Base-by-base conservation (phyloP, 2,329 filamentous ascomycete genomes). In the Blumeria graminis region DNA sequence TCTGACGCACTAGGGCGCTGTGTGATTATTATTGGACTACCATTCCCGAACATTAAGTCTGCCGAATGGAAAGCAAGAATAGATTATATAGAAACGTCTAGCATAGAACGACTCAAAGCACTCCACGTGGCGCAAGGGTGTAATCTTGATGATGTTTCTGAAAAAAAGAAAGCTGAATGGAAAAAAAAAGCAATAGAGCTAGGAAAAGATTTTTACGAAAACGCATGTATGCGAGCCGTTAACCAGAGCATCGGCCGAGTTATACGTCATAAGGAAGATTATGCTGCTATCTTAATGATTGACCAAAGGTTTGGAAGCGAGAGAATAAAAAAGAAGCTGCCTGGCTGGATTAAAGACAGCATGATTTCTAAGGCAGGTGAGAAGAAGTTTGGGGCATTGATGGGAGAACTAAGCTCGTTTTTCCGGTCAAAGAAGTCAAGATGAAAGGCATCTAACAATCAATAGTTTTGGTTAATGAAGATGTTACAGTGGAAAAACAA, bases 161-260 rank as follows among this genome's bases (percentile, higher is more conserved):
- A 58, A 16, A n/a, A 58, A 7, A 38, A 13, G n/a, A 65, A 65
- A 46, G 65, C 64, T 8, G 70, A 71, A 7, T 72, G 71, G 52
- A 65, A 65, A 16, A 56, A 63, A 57, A 16, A 55, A 56, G 39
- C 71, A 0, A 80, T 78, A 62, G 73, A 76, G 61, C 71, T 81
- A 4, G 81, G 83, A 1, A 72, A 82, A 55, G 85, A 90, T 59
- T 94, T 86, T 65, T 94, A 93, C 65, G 88, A 95, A 67, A 96
- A 96, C 66, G 80, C 86, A 0, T 95, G 89, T 67, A 95, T 98
- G 89, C 76, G 92, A 41, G 87, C 89, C 4, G 92, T 98, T 4
- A 98, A 98, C 67, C 92, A 98, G 71, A 92, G 86, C 65, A 89
- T 98, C 62, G 92, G 92, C 0, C 75, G 92, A 58, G 92, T 88